A percentile compares a stretch with the other conserved stretches of the same genome.
These are phyloP conservation scores for Hymenoscyphus albidus DNA, from an alignment of 2,329 filamentous ascomycete genomes.

Conservation along the genomic window DNA sequence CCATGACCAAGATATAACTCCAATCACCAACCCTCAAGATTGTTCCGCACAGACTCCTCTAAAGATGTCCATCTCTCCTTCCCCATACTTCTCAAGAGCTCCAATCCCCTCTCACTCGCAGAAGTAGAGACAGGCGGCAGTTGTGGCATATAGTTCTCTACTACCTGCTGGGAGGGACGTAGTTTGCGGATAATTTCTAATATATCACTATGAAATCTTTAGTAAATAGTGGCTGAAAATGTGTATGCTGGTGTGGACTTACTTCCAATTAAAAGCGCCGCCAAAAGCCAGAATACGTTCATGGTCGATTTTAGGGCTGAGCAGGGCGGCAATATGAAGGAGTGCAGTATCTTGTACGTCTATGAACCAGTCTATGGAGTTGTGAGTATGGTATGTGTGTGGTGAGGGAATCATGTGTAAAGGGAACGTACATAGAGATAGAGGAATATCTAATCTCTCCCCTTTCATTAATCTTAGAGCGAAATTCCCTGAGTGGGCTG, in stretches of 20 bases:
- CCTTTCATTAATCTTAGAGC: neutral
- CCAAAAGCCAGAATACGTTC: conserved; percentile 29
- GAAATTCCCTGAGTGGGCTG: neutral
- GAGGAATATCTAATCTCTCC: neutral
- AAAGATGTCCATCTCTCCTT: conserved; percentile 23
- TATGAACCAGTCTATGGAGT: conserved; percentile 17
- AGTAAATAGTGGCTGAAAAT: neutral
- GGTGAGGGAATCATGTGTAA: neutral
- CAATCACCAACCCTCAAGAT: conserved; percentile 10
- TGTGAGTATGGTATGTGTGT: neutral
- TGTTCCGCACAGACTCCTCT: conserved; percentile 13
- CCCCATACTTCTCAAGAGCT: conserved; percentile 21
- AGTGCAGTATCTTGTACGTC: conserved; percentile 32
- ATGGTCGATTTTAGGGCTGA: conserved; percentile 26
- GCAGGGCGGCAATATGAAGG: conserved; percentile 32
- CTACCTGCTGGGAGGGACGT: conserved; percentile 23
- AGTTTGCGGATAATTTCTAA: conserved; percentile 27
- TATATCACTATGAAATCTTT: conserved; percentile 12
- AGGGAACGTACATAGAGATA: neutral
- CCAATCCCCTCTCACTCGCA: conserved; percentile 17
- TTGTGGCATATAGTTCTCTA: conserved; percentile 16
- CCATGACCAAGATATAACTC: too few relatives aligned
- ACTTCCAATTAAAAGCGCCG: conserved; percentile 27
- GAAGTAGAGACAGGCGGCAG: conserved; percentile 18
- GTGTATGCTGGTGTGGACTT: neutral